Conservation (phyloP, 208 protist genomes). For the Endotrypanum monterogeii region DNA sequence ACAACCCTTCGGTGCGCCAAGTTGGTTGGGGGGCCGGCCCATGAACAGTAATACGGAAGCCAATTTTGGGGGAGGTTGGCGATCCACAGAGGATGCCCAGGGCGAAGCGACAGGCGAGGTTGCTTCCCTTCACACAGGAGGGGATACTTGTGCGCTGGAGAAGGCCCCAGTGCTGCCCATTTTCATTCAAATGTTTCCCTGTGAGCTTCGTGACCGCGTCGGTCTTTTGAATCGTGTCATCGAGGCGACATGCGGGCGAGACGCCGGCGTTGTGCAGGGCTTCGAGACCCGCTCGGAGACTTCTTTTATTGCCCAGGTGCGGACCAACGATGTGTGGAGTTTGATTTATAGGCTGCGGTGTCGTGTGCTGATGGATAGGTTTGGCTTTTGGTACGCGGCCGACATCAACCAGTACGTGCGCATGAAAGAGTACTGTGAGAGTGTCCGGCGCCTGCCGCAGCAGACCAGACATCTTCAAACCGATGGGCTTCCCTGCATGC, state of each 20-base stretch:
- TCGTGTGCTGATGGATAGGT: constrained; percentile 81
- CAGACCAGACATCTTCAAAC: constrained; percentile 70
- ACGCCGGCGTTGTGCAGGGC: constrained; percentile 41
- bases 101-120: constrained; percentile 10
- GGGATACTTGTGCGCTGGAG: constrained; percentile 12
- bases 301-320: constrained; percentile 66
- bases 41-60: constrained; percentile 5
- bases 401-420: constrained; percentile 59
- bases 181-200: constrained; percentile 87
- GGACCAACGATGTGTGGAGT: constrained; percentile 47
- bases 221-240: constrained; percentile 74
- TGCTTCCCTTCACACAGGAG: neutral
- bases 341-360: constrained; percentile 70
- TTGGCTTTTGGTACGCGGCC: constrained; percentile 78
- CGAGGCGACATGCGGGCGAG: constrained; percentile 36
- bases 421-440: constrained; percentile 80
- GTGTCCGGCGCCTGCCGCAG: constrained; percentile 67
- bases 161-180: constrained; percentile 37
- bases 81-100: constrained; percentile 15
- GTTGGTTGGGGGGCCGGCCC: constrained; percentile 18
- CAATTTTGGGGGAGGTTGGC: constrained; percentile 16
- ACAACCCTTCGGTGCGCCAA: constrained; percentile 20
- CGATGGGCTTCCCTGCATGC: constrained; percentile 82
- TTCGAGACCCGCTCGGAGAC: constrained; percentile 77
- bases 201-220: constrained; percentile 62